These are phyloP conservation scores for Lunularia cruciata DNA, from an alignment of 225 moss, liverwort and hornwort species.

Conservation along the genomic window DNA sequence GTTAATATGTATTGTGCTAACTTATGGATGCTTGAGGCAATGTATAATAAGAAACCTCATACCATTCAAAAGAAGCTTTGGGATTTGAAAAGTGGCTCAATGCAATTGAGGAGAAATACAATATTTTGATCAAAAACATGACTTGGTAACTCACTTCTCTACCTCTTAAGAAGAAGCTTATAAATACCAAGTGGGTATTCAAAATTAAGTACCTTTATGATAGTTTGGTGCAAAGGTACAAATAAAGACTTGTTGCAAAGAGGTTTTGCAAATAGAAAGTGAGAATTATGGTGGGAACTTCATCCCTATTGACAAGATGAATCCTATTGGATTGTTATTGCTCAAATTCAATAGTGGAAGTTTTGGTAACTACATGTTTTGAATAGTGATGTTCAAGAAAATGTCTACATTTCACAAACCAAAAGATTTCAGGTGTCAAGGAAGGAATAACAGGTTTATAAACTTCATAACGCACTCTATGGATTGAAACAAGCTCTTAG, in stretches of 20 bases:
- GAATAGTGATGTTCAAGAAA: not conserved
- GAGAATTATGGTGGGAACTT: not conserved
- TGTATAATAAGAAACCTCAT: too few relatives aligned
- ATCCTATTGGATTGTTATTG: too few relatives aligned
- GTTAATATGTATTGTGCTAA: too few relatives aligned
- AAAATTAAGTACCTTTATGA: not conserved
- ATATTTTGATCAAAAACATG: not conserved
- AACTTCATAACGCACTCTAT: not conserved
- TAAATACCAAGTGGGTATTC: not conserved
- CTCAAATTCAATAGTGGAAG: not conserved
- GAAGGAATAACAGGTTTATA: not conserved
- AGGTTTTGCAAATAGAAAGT: not conserved
- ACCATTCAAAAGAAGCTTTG: too few relatives aligned
- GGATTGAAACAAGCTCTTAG: not conserved
- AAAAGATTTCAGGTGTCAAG: not conserved
- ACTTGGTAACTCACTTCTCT: not conserved
- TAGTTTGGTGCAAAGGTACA: not conserved
- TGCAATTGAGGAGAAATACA: not conserved
- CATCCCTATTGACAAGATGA: not conserved
- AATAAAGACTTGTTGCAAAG: not conserved
- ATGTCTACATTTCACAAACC: not conserved
- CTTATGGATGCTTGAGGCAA: too few relatives aligned
- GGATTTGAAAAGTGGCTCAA: not conserved
- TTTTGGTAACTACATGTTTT: not conserved
- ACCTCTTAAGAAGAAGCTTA: not conserved